A percentile compares a stretch with the other conserved stretches of the same genome.
Evolutionary conservation across 192 early-diverging fungal genomes (phyloP).

Genomic region (Backusella tarrabulga): DNA sequence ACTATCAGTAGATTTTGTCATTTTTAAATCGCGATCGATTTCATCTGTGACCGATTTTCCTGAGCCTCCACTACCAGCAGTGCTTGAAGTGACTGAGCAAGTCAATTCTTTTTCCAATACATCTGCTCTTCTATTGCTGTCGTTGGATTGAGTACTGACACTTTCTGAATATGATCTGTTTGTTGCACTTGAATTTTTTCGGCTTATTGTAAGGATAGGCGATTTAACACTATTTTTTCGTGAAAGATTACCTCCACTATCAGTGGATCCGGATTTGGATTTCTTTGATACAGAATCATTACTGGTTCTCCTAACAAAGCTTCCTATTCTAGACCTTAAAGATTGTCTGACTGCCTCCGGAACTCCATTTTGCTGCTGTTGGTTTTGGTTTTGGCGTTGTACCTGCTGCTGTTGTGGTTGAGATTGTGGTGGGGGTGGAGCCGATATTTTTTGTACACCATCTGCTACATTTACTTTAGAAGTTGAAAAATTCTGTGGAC

Average conservation of each 20-base stretch:
- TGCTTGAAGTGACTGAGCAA: slow-evolving; percentile 5
- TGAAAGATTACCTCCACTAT: background rate
- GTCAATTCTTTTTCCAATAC: background rate
- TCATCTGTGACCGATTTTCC: background rate
- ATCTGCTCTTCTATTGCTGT: background rate
- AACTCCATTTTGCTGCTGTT: background rate
- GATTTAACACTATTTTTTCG: background rate
- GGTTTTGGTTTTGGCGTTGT: background rate
- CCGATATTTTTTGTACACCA: background rate
- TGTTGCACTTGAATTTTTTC: slow-evolving; percentile 2
- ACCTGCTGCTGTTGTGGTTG: background rate
- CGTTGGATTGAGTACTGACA: background rate
- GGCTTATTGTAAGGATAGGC: background rate
- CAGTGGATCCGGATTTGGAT: background rate
- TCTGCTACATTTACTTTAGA: background rate
- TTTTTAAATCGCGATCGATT: background rate
- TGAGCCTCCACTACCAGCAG: background rate
- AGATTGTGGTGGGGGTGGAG: background rate
- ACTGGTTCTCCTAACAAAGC: slow-evolving; percentile 8
- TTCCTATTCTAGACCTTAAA: slow-evolving; percentile 3
- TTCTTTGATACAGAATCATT: background rate
- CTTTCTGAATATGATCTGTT: slow-evolving; percentile 4
- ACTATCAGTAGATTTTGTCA: background rate
- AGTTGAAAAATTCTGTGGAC: background rate
- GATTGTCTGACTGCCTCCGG: slow-evolving; percentile 1